Evolutionary conservation across 192 early-diverging fungal species (phyloP).

Genomic region (Phlyctochytrium arcticum): DNA sequence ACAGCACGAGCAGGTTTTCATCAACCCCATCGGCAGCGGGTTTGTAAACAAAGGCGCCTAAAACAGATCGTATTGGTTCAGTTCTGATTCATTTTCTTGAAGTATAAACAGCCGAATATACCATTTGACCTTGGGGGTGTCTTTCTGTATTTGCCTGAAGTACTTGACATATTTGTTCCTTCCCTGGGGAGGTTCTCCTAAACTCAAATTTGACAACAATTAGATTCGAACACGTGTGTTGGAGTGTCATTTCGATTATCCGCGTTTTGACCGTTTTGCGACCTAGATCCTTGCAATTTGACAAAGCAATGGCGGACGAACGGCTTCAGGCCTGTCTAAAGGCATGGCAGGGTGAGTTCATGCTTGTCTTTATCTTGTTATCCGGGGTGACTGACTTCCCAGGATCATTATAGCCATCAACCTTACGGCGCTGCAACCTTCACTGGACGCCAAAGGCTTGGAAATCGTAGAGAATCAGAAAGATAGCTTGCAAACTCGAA

Average conservation of each 20-base stretch:
- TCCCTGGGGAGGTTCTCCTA: too few species aligned
- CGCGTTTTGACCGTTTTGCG: too few species aligned
- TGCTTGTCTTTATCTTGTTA: neutral
- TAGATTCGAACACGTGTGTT: too few species aligned
- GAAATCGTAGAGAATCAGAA: slow-evolving; percentile 85
- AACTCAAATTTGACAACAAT: too few species aligned
- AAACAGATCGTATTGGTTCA: too few species aligned
- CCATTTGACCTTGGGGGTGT: too few species aligned
- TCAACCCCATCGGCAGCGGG: slow-evolving; percentile 34
- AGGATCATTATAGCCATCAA: slow-evolving; percentile 50
- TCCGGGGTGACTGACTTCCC: neutral
- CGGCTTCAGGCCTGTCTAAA: slow-evolving; percentile 12
- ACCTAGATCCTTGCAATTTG: too few species aligned
- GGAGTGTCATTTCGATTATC: too few species aligned
- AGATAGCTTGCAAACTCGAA: slow-evolving; percentile 66
- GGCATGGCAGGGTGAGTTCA: slow-evolving; percentile 23
- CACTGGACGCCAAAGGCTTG: slow-evolving; percentile 72
- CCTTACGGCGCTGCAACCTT: slow-evolving; percentile 61
- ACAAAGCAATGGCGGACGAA: slow-evolving; percentile 20
- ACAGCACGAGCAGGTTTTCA: slow-evolving; percentile 62
- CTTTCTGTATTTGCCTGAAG: too few species aligned
- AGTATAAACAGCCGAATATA: too few species aligned
- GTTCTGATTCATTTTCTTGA: too few species aligned
- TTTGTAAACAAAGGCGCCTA: slow-evolving; percentile 2
- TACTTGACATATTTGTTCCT: too few species aligned